Evolutionary conservation across 768 basidiomycete genomes (phyloP).

Genomic region (Naganishia vishniacii): DNA sequence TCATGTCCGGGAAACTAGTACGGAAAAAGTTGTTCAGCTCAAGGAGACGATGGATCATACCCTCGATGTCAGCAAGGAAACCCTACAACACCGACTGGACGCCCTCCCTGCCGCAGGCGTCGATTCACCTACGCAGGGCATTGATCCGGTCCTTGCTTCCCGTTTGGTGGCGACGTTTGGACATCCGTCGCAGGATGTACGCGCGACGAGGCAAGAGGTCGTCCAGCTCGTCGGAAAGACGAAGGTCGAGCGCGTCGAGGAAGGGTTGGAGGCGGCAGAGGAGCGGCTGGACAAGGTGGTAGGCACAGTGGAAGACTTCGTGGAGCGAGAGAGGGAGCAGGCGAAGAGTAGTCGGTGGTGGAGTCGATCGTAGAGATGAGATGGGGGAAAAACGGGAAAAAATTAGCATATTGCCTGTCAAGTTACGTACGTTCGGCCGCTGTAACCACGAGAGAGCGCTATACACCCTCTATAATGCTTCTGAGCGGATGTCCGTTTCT

Average conservation of each 20-base stretch:
- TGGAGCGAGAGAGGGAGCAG: neutral
- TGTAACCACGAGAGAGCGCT: too few relatives aligned
- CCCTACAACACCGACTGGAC: neutral
- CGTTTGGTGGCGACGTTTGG: conserved; percentile 6
- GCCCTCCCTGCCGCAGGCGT: neutral
- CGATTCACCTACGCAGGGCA: neutral
- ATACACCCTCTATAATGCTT: too few relatives aligned
- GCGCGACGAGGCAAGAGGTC: neutral
- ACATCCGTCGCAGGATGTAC: neutral
- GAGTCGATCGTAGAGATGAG: neutral
- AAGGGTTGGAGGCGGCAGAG: neutral
- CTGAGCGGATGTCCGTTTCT: too few relatives aligned
- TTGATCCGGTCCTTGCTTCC: neutral
- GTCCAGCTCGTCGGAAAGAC: neutral
- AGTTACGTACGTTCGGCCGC: too few relatives aligned
- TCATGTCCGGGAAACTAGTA: neutral
- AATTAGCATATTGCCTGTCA: too few relatives aligned
- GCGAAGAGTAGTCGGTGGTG: conserved; percentile 1
- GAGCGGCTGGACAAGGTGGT: neutral
- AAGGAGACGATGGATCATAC: neutral
- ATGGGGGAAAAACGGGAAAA: too few relatives aligned
- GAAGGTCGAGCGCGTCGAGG: neutral
- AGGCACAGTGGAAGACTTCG: neutral
- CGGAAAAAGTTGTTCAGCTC: neutral
- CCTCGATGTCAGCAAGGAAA: neutral